Conservation (phyloP, 2,329 filamentous ascomycete species). For the Hypoxylon sp. region DNA sequence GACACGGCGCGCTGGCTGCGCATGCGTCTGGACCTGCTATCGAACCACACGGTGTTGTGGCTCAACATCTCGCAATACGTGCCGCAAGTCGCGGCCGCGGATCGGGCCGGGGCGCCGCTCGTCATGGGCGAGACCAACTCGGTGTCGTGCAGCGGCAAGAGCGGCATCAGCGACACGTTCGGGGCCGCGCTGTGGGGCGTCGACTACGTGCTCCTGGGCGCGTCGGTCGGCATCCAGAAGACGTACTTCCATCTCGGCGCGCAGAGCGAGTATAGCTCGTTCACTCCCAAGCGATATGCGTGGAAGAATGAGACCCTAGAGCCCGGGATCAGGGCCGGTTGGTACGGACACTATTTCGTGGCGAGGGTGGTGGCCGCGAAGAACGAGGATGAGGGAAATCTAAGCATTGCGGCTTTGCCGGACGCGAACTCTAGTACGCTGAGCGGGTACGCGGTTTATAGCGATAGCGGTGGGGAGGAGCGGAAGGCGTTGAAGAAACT, state of each 20-base stretch:
- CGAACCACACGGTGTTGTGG: conserved; percentile 55
- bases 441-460: conserved; percentile 55
- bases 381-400: conserved; percentile 10
- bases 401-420: conserved; percentile 53
- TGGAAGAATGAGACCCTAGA: conserved; percentile 53
- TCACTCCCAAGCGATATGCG: conserved; percentile 52
- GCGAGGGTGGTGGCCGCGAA: conserved; percentile 45
- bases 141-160: conserved; percentile 57
- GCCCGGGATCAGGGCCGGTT: conserved; percentile 52
- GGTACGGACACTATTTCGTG: conserved; percentile 57
- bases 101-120: conserved; percentile 55
- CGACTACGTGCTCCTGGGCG: conserved; percentile 60
- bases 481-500: conserved; percentile 49
- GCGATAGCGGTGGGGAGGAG: conserved; percentile 9
- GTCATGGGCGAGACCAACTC: conserved; percentile 66
- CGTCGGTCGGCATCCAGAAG: conserved; percentile 55
- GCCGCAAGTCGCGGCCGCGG: conserved; percentile 55
- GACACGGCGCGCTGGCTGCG: conserved; percentile 54
- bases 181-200: conserved; percentile 65
- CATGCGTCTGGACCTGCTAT: conserved; percentile 54
- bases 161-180: conserved; percentile 62
- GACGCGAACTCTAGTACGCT: conserved; percentile 55
- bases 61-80: conserved; percentile 55
- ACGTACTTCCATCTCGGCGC: conserved; percentile 63
- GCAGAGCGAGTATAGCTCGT: conserved; percentile 53